Base-by-base conservation (phyloP, 225 moss, liverwort and hornwort species). In the Bryum argenteum region DNA sequence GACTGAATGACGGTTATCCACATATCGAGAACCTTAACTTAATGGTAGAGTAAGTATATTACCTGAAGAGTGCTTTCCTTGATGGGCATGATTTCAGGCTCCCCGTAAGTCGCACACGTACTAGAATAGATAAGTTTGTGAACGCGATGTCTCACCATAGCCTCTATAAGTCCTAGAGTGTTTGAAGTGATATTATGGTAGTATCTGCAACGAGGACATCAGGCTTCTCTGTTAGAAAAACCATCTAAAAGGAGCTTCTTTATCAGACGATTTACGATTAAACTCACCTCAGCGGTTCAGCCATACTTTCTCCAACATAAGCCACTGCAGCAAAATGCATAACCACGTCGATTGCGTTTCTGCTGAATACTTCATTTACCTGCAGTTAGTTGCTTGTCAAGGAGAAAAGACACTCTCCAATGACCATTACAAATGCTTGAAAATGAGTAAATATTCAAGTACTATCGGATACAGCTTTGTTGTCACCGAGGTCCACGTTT, bases 241-340 rank as follows among this genome's bases (percentile, higher is more conserved):
- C n/a, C n/a, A n/a, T n/a, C n/a, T n/a, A n/a, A n/a, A n/a, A n/a
- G n/a, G 5, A 4, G 5, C 33, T 5, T 33, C 5, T 5, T 28
- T 5, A 33, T 33, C 7, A 33, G 33, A 5, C 33, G 7, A 33
- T 33, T 33, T 33, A 6, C 33, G 33, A 33, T 51, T 39, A 59
- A 15, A 65, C 68, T 69, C 54, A 93, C 93, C 85, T 80, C 53
- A 96, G 73, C 54, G 93, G 93, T 74, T 96, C 96, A 23, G 79
- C 82, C 91, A 90, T 85, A 75, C 93, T 93, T 80, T 96, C 96
- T 11, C 93, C 96, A 50, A 96, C 96, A 71, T 93, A 91, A 3
- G 96, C 96, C 75, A 96, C 91, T 40, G 93, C 96, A 44, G 96
- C 96, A 80, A 96, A 93, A 75, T 96, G 96, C 85, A 96, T 90